phyloP scores from a whole-genome alignment of 2,329 filamentous ascomycete genomes.

The Fusarium sp. region DNA sequence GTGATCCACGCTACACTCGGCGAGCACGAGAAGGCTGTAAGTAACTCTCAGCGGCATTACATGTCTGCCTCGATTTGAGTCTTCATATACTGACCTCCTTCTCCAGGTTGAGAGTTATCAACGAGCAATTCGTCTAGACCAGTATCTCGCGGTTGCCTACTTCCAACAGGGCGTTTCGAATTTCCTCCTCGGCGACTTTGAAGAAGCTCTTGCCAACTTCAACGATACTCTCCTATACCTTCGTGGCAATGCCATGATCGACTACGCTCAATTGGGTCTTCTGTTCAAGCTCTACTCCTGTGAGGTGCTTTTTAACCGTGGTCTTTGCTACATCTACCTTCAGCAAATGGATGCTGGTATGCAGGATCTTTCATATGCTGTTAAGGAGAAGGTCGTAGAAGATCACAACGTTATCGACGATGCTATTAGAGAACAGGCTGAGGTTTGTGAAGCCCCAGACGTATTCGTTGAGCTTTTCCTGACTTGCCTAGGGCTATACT shows the following conservation, averaged over 20 bases:
- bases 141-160: conserved; percentile 96
- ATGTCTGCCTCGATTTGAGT: background rate
- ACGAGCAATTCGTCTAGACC: conserved; percentile 87
- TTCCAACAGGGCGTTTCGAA: conserved; percentile 99
- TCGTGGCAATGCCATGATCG: conserved; percentile 95
- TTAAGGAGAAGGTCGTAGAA: conserved; percentile 94
- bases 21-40: conserved; percentile 93
- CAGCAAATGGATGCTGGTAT: conserved; percentile 91
- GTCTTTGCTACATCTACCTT: conserved; percentile 96
- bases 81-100: conserved; percentile 31
- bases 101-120: conserved; percentile 91
- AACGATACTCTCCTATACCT: conserved; percentile 97
- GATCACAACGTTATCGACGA: conserved; percentile 99
- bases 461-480: conserved; percentile 30
- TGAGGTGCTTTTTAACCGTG: conserved; percentile 96
- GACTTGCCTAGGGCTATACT: conserved; percentile 80
- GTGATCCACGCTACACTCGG: conserved; percentile 97
- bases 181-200: conserved; percentile 95
- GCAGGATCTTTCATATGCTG: conserved; percentile 89
- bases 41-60: conserved; percentile 50
- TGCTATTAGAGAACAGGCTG: conserved; percentile 90
- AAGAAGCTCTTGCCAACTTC: conserved; percentile 97
- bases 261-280: conserved; percentile 94
- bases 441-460: conserved; percentile 65
- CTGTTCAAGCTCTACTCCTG: conserved; percentile 98